Evolutionary conservation across 2,329 filamentous ascomycete genomes (phyloP).

Genomic region (Penicillium sp.): DNA sequence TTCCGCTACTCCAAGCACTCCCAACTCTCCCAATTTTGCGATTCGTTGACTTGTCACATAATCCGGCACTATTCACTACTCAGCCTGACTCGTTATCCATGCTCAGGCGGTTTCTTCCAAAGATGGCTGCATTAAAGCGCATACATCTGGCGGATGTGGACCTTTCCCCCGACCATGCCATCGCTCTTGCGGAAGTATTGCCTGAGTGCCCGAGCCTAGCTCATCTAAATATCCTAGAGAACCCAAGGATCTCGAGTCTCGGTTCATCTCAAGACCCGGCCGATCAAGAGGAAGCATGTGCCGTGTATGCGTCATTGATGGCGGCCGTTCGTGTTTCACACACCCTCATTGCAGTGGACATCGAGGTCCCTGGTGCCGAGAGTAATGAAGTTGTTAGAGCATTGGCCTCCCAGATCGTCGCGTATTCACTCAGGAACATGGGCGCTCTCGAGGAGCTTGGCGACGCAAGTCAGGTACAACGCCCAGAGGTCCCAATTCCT

Average conservation of each 20-base stretch:
- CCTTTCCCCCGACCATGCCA: constrained; percentile 81
- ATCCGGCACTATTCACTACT: constrained; percentile 70
- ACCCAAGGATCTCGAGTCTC: constrained; percentile 58
- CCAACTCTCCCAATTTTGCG: constrained; percentile 67
- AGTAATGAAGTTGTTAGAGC: constrained; percentile 90
- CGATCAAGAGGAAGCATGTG: constrained; percentile 86
- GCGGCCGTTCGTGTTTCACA: constrained; percentile 80
- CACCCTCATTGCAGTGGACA: constrained; percentile 82
- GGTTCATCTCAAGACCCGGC: constrained; percentile 75
- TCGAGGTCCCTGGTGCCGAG: constrained; percentile 76
- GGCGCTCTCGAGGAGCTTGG: constrained; percentile 60
- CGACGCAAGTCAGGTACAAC: constrained; percentile 43
- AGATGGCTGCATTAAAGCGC: constrained; percentile 71
- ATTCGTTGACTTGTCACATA: constrained; percentile 91
- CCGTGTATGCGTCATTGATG: constrained; percentile 85
- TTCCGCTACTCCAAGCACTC: constrained; percentile 70
- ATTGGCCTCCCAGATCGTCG: constrained; percentile 88
- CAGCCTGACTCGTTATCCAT: constrained; percentile 70
- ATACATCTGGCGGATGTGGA: constrained; percentile 83
- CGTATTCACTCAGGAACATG: constrained; percentile 89
- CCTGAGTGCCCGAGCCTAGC: constrained; percentile 78
- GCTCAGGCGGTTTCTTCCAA: constrained; percentile 78
- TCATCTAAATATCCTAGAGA: constrained; percentile 83
- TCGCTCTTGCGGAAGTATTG: constrained; percentile 83
- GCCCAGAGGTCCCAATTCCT: constrained; percentile 59